These are phyloP conservation scores for Blastobotrys illinoisensis DNA, from an alignment of 1,139 yeast genomes.

Conservation along the genomic window DNA sequence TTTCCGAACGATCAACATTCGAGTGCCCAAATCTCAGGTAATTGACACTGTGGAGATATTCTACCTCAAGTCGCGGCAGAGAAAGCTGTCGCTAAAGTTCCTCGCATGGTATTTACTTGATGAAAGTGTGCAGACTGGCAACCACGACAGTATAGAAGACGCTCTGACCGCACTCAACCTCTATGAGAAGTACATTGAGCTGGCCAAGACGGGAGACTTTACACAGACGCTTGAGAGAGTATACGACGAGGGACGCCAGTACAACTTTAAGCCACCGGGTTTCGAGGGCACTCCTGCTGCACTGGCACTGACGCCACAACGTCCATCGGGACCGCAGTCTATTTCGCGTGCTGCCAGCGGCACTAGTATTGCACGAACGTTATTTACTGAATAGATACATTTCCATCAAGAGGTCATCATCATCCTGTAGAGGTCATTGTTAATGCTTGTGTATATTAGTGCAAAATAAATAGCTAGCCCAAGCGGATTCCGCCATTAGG, in stretches of 20 bases:
- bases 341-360: background rate
- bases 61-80: conserved; percentile 60
- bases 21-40: conserved; percentile 79
- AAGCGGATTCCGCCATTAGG: conserved; percentile 32
- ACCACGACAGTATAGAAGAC: conserved; percentile 96
- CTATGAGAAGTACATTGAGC: conserved; percentile 64
- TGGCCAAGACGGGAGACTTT: conserved; percentile 53
- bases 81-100: conserved; percentile 83
- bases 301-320: background rate
- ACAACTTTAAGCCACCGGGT: conserved; percentile 55
- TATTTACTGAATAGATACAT: background rate
- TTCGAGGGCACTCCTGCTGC: background rate
- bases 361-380: background rate
- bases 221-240: conserved; percentile 58
- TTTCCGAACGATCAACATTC: conserved; percentile 86
- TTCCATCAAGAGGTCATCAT: no score
- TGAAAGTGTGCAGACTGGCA: conserved; percentile 80
- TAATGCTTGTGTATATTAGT: background rate
- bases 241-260: conserved; percentile 67
- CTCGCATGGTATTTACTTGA: conserved; percentile 74
- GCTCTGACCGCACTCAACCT: conserved; percentile 80
- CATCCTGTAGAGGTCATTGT: no score
- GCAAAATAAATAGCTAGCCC: conserved; percentile 2
- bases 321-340: background rate
- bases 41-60: conserved; percentile 84